These are phyloP conservation scores for Climacium dendroides DNA, from an alignment of 225 moss, liverwort and hornwort genomes.

Conservation along the genomic window DNA sequence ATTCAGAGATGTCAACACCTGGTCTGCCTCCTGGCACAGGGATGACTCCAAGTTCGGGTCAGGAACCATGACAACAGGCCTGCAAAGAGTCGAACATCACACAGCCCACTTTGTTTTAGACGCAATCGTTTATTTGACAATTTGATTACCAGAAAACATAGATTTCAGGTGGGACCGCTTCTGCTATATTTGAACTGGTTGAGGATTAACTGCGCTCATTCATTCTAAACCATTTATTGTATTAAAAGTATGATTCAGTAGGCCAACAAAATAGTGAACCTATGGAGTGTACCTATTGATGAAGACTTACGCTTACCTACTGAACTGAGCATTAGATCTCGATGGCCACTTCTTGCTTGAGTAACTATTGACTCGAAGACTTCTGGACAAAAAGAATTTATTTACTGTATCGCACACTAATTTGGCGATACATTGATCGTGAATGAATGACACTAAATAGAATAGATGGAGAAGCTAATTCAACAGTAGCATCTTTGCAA, in stretches of 20 bases:
- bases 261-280: no score
- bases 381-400: background rate
- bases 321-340: background rate
- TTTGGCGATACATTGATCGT: background rate
- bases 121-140: background rate
- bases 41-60: constrained; percentile 51
- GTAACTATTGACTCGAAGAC: background rate
- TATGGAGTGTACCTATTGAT: no score
- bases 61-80: constrained; percentile 94
- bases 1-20: constrained; percentile 62
- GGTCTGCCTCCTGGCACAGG: constrained; percentile 65
- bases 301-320: background rate
- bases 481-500: background rate
- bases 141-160: background rate
- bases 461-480: background rate
- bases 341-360: background rate
- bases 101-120: background rate
- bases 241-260: background rate
- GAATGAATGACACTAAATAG: background rate
- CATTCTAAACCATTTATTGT: background rate
- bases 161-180: background rate
- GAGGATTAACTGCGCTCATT: background rate
- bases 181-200: background rate
- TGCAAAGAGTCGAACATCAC: constrained; percentile 9
- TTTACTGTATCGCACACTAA: no score